phyloP scores from a whole-genome alignment of 2,329 filamentous ascomycete genomes.

The Exophiala viscosa region DNA sequence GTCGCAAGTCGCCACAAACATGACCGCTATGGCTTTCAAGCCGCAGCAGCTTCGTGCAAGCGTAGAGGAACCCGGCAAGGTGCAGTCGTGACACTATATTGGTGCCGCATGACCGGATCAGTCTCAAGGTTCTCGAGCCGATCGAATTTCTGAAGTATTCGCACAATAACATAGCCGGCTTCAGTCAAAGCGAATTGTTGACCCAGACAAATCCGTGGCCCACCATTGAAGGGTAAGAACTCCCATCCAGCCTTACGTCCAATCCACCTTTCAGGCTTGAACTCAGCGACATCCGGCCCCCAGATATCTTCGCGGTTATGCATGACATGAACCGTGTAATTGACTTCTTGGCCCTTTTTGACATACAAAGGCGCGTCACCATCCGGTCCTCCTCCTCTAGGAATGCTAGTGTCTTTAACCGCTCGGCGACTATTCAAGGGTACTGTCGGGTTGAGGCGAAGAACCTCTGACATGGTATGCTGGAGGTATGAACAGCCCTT shows the following conservation, averaged over 20 bases:
- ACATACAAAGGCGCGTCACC: constrained; percentile 35
- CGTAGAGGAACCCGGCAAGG: constrained; percentile 21
- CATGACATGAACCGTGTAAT: constrained; percentile 46
- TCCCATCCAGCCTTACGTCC: constrained; percentile 70
- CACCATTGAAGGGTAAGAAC: constrained; percentile 29
- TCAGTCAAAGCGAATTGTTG: constrained; percentile 77
- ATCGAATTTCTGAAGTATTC: constrained; percentile 69
- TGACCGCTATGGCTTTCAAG: neutral
- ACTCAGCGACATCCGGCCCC: constrained; percentile 37
- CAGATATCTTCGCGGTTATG: constrained; percentile 42
- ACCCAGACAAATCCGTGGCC: constrained; percentile 28
- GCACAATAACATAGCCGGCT: constrained; percentile 62
- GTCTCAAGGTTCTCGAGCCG: constrained; percentile 46
- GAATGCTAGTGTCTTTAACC: constrained; percentile 41
- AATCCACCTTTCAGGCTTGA: constrained; percentile 66
- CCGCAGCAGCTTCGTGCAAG: constrained; percentile 17
- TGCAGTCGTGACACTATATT: constrained; percentile 26
- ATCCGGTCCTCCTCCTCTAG: constrained; percentile 59
- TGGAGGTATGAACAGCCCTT: constrained; percentile 41
- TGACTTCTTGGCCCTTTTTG: constrained; percentile 43
- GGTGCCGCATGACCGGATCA: constrained; percentile 16
- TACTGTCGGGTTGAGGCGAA: constrained; percentile 47
- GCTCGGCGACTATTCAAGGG: constrained; percentile 44
- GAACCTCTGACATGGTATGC: constrained; percentile 30
- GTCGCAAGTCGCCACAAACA: neutral